Base-by-base conservation (phyloP, 2,329 filamentous ascomycete species). In the Penicillium sp. region DNA sequence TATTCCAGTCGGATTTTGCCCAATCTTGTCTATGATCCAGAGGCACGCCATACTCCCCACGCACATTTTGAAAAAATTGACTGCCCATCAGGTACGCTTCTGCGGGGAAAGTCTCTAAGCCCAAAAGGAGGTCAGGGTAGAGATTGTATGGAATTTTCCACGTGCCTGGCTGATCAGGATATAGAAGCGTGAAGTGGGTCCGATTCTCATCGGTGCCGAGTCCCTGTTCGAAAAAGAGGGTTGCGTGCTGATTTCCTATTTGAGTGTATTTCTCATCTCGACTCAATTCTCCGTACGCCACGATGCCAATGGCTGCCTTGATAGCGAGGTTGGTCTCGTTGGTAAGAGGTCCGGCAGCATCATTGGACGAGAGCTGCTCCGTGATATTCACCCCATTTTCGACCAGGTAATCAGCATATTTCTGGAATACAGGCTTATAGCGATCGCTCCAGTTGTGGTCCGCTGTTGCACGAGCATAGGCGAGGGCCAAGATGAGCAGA, bases 301-400 rank as follows among this genome's bases (percentile, higher is more conserved):
- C 69, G n/a, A 77, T 63, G 0, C 67, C 73, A 6, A 77, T 67
- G 5, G 72, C 71, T 3, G 72, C 67, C 54, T 76, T 76, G 53
- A 76, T 69, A 4, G 72, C 73, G 3, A 76, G 65, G 46, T 71
- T 71, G 5, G 74, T 76, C 52, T 75, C 68, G 43, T 76, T 75
- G 8, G 67, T 59, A 4, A 69, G 59, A 7, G 62, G 57, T 1
- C 70, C 70, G 3, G 68, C 65, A 18, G 66, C 68, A 50, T 75
- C 73, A 48, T 73, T 72, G 5, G 71, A 72, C 4, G 67, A 70
- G 29, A 73, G 58, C 48, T 75, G 72, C 32, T 64, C 57, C 5
- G 60, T 57, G 5, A 70, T 69, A 49, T 73, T 55, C 25, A 73
- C 56, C 13, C 68, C 64, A 36, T 73, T 68, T 0, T 67, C 56